Evolutionary conservation across 192 early-diverging fungal genomes (phyloP).

Genomic region (Backusella sp.): DNA sequence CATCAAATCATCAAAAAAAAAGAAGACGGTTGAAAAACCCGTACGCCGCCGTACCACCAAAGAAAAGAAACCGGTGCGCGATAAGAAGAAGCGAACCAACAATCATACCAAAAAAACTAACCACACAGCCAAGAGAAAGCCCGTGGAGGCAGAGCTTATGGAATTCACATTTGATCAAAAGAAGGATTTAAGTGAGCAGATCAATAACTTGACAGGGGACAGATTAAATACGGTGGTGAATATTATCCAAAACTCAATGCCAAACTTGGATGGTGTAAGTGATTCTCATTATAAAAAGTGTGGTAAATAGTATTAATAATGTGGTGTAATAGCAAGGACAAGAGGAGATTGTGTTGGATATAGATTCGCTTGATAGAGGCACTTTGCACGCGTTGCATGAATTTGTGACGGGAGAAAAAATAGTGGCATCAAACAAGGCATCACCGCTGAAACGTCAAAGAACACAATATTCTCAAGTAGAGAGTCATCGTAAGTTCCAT

Average conservation of each 20-base stretch:
- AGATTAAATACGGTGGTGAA: constrained; percentile 65
- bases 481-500: constrained; percentile 43
- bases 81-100: constrained; percentile 15
- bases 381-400: constrained; percentile 86
- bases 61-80: constrained; percentile 7
- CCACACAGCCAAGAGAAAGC: neutral
- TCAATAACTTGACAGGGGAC: constrained; percentile 61
- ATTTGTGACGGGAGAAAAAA: constrained; percentile 66
- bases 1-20: constrained; percentile 32
- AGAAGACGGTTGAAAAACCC: constrained; percentile 20
- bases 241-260: constrained; percentile 69
- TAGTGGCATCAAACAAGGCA: constrained; percentile 5
- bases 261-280: constrained; percentile 59
- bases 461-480: constrained; percentile 43
- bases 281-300: neutral
- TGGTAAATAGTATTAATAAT: neutral
- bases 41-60: constrained; percentile 9
- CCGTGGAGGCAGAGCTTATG: constrained; percentile 37
- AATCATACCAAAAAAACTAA: neutral
- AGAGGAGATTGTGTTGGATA: constrained; percentile 95
- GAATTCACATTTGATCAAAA: constrained; percentile 87
- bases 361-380: constrained; percentile 81
- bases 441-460: constrained; percentile 46
- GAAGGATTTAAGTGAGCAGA: constrained; percentile 74
- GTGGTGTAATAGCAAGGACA: constrained; percentile 43